Conservation (phyloP, 306 rosid species). For the Cicer arietinum region DNA sequence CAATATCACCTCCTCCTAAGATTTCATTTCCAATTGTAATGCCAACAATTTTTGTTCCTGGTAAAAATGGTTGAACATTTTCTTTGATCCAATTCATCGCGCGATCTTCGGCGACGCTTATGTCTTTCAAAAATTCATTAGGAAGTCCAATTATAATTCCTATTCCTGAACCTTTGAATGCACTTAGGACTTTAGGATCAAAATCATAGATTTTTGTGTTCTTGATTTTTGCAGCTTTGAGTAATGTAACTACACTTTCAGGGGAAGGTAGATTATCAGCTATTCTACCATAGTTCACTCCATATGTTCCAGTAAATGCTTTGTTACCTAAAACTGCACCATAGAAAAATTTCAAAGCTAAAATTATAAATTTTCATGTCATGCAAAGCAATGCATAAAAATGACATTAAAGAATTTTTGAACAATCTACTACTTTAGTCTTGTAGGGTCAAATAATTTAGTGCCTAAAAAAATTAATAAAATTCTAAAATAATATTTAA, state of each 20-base stretch:
- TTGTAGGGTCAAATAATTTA: not conserved
- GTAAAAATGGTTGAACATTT: conserved; percentile 75
- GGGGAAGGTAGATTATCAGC: conserved; percentile 87
- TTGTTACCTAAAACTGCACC: conserved; percentile 47
- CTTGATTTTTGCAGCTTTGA: conserved; percentile 83
- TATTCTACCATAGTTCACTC: conserved; percentile 84
- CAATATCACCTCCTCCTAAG: conserved; percentile 60
- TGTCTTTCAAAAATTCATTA: conserved; percentile 62
- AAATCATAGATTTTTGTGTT: conserved; percentile 83
- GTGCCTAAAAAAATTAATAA: too few species aligned
- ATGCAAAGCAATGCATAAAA: not conserved
- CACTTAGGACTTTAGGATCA: conserved; percentile 64
- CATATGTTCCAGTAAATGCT: conserved; percentile 77
- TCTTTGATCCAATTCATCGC: conserved; percentile 90
- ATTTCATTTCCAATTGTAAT: conserved; percentile 89
- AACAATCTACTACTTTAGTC: not conserved
- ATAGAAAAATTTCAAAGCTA: conserved; percentile 1
- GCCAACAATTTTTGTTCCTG: conserved; percentile 75
- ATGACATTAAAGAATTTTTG: not conserved
- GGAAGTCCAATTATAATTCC: conserved; percentile 64
- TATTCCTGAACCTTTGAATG: conserved; percentile 87
- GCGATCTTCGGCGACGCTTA: conserved; percentile 71
- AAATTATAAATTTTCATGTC: not conserved
- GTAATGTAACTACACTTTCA: conserved; percentile 75
- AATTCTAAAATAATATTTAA: not conserved